Evolutionary conservation across 306 rosid species (phyloP).

Genomic region (Fagus sylvatica): DNA sequence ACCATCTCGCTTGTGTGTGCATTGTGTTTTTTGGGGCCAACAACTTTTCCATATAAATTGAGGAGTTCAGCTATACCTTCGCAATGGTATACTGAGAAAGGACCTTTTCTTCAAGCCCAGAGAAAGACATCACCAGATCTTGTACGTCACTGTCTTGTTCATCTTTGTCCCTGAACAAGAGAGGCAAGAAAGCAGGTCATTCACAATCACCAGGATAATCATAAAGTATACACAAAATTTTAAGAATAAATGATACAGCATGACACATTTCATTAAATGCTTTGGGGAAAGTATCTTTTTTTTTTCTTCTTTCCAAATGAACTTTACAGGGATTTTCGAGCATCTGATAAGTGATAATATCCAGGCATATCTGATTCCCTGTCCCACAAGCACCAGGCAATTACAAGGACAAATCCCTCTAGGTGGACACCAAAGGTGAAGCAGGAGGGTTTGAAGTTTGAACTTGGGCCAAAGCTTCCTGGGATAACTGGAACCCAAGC

Average conservation of each 20-base stretch:
- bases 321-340: background rate
- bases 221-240: constrained; percentile 15
- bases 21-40: background rate
- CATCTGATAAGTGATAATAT: background rate
- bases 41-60: background rate
- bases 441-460: background rate
- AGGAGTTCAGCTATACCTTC: constrained; percentile 55
- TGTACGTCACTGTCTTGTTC: constrained; percentile 78
- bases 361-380: background rate
- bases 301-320: background rate
- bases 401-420: background rate
- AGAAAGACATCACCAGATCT: constrained; percentile 71
- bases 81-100: constrained; percentile 96
- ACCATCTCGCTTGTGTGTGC: background rate
- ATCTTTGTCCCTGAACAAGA: constrained; percentile 63
- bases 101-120: constrained; percentile 89
- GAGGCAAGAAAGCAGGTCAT: constrained; percentile 31
- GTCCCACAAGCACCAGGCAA: background rate
- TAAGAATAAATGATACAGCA: constrained; percentile 17
- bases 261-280: constrained; percentile 10
- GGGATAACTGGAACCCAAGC: background rate
- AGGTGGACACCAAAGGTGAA: background rate
- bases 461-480: background rate
- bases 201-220: constrained; percentile 19
- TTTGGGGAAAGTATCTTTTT: background rate